Conservation (phyloP, 2,329 filamentous ascomycete species). For the Fusarium guadeloupense region DNA sequence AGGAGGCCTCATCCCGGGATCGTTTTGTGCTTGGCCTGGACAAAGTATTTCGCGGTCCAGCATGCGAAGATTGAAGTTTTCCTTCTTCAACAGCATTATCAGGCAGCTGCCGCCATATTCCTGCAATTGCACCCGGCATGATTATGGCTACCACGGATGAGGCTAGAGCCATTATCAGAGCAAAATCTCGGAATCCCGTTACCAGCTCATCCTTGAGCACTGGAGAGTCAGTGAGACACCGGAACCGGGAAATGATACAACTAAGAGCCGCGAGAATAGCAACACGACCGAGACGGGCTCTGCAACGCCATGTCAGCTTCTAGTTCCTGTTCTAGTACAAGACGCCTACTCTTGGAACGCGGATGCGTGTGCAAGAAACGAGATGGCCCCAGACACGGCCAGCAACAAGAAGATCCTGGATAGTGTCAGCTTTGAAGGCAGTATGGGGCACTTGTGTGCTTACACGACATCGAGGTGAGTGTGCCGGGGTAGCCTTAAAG, state of each 20-base stretch:
- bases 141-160: constrained; percentile 17
- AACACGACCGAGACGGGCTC: constrained; percentile 28
- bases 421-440: constrained; percentile 15
- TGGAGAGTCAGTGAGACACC: background rate
- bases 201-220: constrained; percentile 6
- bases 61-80: background rate
- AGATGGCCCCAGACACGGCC: constrained; percentile 19
- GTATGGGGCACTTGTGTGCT: background rate
- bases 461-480: constrained; percentile 26
- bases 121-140: background rate
- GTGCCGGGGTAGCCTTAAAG: constrained; percentile 22
- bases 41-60: background rate
- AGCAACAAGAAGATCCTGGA: constrained; percentile 22
- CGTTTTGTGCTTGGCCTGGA: background rate
- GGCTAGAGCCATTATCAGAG: constrained; percentile 10
- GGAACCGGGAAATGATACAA: constrained; percentile 9
- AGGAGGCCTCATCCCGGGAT: constrained; percentile 9
- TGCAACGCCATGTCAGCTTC: constrained; percentile 28
- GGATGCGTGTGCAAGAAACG: constrained; percentile 17
- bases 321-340: background rate
- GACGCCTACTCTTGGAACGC: constrained; percentile 32
- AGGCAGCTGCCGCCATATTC: background rate
- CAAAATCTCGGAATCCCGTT: constrained; percentile 21
- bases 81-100: constrained; percentile 14
- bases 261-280: constrained; percentile 11